phyloP scores from a whole-genome alignment of 495 filamentous ascomycete genomes.

The Tuber melanosporum region DNA sequence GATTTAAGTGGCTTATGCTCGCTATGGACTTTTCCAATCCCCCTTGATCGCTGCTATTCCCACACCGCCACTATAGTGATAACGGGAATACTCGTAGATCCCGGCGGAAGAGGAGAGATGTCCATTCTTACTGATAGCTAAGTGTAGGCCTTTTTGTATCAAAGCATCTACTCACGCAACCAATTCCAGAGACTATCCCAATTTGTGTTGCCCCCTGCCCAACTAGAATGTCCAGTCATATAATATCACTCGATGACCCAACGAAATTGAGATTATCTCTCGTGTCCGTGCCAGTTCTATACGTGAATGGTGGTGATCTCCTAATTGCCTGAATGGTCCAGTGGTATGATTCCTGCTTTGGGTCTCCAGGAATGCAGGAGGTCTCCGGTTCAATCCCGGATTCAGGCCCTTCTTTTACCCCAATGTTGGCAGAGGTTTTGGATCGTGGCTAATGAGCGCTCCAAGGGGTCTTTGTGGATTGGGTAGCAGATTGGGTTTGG shows the following conservation, averaged over 20 bases:
- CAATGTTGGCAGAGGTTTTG: background rate
- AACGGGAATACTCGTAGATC: background rate
- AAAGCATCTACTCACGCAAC: background rate
- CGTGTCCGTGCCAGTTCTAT: background rate
- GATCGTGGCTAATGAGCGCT: background rate
- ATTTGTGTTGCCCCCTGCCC: background rate
- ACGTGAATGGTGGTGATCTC: background rate
- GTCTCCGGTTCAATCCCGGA: constrained; percentile 19
- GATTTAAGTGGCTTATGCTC: background rate
- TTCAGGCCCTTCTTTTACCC: constrained; percentile 8
- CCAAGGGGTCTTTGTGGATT: background rate
- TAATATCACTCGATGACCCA: background rate
- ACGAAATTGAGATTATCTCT: background rate
- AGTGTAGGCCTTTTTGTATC: background rate
- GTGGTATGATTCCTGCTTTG: constrained; percentile 23
- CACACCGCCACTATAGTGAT: background rate
- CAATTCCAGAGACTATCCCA: background rate
- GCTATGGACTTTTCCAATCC: background rate
- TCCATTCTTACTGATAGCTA: background rate
- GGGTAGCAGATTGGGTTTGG: background rate
- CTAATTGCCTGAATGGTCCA: constrained; percentile 20
- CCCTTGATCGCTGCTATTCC: background rate
- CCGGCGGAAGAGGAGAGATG: background rate
- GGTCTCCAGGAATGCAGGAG: constrained; percentile 8
- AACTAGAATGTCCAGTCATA: background rate